Percentiles rank a stretch among this genome's conserved stretches.
phyloP scores from a whole-genome alignment of 441 rosid genomes.

The Hura crepitans region DNA sequence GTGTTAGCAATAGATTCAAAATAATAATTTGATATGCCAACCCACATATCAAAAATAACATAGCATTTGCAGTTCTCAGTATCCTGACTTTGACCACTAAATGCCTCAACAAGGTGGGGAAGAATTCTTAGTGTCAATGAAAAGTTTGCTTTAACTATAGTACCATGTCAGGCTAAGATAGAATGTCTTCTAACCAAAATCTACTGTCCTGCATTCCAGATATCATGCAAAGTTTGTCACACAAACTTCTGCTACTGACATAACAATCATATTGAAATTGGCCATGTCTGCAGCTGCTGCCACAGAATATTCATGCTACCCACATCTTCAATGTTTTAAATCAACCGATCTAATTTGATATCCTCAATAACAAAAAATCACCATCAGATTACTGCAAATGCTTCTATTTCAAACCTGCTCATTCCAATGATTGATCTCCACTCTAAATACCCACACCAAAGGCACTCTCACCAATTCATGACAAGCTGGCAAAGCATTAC shows the following conservation, averaged over 20 bases:
- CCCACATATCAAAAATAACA: neutral
- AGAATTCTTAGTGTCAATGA: neutral
- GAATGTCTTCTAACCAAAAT: neutral
- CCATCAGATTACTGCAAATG: neutral
- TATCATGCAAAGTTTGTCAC: neutral
- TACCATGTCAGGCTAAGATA: neutral
- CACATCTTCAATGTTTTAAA: neutral
- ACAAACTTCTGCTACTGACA: neutral
- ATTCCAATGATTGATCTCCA: slow-evolving; percentile 2
- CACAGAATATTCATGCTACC: neutral
- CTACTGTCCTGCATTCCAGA: neutral
- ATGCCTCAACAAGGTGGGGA: neutral
- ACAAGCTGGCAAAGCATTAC: neutral
- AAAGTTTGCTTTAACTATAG: neutral
- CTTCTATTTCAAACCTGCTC: neutral
- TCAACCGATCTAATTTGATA: neutral
- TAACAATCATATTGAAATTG: neutral
- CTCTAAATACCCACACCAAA: neutral
- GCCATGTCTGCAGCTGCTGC: neutral
- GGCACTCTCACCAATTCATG: neutral
- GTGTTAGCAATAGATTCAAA: neutral
- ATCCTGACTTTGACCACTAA: neutral
- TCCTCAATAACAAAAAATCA: neutral
- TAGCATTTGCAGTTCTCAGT: neutral
- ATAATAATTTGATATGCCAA: neutral